A percentile compares a stretch with the other conserved stretches of the same genome.
phyloP scores from a whole-genome alignment of 164 flowering plant genomes.

The Amborella trichopoda region DNA sequence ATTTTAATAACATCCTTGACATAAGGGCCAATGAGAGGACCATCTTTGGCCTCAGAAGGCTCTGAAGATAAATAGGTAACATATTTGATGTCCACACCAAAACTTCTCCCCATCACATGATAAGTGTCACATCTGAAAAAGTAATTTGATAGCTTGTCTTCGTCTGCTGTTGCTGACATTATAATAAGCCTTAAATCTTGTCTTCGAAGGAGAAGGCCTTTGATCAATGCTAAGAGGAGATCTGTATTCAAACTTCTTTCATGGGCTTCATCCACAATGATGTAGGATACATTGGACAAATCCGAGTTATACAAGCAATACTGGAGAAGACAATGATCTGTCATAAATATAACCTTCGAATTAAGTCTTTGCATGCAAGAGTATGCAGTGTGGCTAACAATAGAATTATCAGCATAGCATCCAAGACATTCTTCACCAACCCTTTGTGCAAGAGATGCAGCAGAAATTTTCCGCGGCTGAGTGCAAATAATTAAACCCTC shows the following conservation, averaged over 20 bases:
- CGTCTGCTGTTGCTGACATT: constrained; percentile 98
- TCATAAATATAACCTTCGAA: constrained; percentile 56
- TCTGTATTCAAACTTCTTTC: constrained; percentile 96
- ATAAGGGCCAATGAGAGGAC: constrained; percentile 30
- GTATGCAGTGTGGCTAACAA: constrained; percentile 36
- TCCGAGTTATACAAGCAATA: constrained; percentile 65
- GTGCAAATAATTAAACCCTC: constrained; percentile 61
- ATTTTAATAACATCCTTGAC: constrained; percentile 54
- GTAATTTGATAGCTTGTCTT: constrained; percentile 62
- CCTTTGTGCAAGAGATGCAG: constrained; percentile 66
- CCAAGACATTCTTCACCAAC: constrained; percentile 69
- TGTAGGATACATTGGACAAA: constrained; percentile 53
- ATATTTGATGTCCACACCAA: constrained; percentile 76
- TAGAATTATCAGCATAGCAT: constrained; percentile 48
- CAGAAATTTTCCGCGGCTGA: constrained; percentile 96
- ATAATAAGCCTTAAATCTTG: constrained; percentile 65
- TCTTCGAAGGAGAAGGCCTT: constrained; percentile 45
- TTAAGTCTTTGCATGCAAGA: constrained; percentile 34
- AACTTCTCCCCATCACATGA: constrained; percentile 67
- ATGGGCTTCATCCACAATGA: constrained; percentile 96
- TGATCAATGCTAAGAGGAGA: constrained; percentile 71
- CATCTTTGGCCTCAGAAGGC: background rate
- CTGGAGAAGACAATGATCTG: constrained; percentile 84
- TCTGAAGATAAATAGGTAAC: constrained; percentile 23
- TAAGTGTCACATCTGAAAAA: constrained; percentile 57